These are phyloP conservation scores for Pythium rhizo-oryzae DNA, from an alignment of 352 stramenopile species.

Conservation along the genomic window DNA sequence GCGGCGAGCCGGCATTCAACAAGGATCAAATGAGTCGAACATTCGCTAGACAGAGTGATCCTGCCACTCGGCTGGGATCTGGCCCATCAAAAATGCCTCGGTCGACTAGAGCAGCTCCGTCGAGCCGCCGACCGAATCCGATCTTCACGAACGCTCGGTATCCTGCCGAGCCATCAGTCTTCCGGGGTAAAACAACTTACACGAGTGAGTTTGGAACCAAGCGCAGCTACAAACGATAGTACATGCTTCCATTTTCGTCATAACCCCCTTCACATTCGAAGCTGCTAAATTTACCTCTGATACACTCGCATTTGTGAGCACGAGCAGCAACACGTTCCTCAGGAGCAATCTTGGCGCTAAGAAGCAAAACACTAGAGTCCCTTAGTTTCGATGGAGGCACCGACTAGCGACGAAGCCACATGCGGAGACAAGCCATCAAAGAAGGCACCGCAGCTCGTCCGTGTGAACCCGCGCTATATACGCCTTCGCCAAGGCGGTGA, in stretches of 20 bases:
- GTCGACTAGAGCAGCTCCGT: not conserved
- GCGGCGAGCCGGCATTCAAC: conserved; percentile 12
- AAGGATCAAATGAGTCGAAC: not conserved
- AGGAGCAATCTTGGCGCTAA: too few relatives aligned
- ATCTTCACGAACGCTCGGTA: conserved; percentile 56
- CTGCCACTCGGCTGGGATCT: not conserved
- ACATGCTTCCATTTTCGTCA: not conserved
- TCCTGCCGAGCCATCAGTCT: conserved; percentile 43
- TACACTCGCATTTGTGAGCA: not conserved
- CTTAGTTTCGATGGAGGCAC: conserved; percentile 5
- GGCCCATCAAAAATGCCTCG: not conserved
- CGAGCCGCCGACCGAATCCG: conserved; percentile 37
- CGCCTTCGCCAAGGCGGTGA: conserved; percentile 65
- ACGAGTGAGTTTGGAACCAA: conserved; percentile 32
- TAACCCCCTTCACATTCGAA: too few relatives aligned
- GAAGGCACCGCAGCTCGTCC: conserved; percentile 45
- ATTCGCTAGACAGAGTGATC: not conserved
- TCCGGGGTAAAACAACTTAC: conserved; percentile 48
- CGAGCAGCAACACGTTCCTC: too few relatives aligned
- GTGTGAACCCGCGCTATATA: conserved; percentile 60
- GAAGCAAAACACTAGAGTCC: too few relatives aligned
- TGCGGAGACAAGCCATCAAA: conserved; percentile 27
- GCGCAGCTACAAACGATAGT: conserved; percentile 8
- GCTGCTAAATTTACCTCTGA: conserved; percentile 10
- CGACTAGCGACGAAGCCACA: not conserved